These are phyloP conservation scores for Rhizoclosmatium globosum DNA, from an alignment of 192 early-diverging fungal genomes.

Conservation along the genomic window DNA sequence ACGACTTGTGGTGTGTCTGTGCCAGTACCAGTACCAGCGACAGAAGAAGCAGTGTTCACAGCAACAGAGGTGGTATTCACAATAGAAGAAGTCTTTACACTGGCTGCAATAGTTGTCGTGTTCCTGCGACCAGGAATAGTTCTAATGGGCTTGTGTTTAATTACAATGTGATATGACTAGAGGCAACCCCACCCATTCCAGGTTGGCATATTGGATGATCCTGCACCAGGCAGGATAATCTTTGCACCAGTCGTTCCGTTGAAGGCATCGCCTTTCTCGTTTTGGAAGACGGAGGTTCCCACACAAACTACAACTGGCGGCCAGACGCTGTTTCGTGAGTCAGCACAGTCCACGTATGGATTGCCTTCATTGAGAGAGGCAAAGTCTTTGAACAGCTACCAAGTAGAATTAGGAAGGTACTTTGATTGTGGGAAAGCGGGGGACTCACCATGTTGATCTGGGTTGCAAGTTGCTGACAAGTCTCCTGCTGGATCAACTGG, in stretches of 20 bases:
- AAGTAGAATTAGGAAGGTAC: not conserved
- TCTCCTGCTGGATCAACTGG: not conserved
- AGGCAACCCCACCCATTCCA: not conserved
- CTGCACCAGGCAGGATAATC: slow-evolving; percentile 1
- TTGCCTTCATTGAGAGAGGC: not conserved
- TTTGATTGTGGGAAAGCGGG: not conserved
- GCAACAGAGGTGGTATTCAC: too few relatives aligned
- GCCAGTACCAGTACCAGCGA: too few relatives aligned
- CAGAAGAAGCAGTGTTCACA: too few relatives aligned
- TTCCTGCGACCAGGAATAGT: too few relatives aligned
- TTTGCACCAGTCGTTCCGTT: slow-evolving; percentile 15
- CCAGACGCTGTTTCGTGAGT: not conserved
- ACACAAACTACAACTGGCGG: slow-evolving; percentile 11
- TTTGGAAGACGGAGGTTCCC: not conserved
- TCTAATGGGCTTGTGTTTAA: too few relatives aligned
- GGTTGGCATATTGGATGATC: slow-evolving; percentile 4
- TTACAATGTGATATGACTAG: too few relatives aligned
- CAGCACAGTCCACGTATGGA: slow-evolving; percentile 1
- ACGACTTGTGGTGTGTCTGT: not conserved
- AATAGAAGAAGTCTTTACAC: too few relatives aligned
- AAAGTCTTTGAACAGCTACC: not conserved
- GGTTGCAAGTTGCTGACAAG: not conserved
- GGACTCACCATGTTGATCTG: not conserved
- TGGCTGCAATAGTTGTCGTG: too few relatives aligned
- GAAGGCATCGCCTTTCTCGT: not conserved